Evolutionary conservation across 2,329 filamentous ascomycete genomes (phyloP).

Genomic region (Tolypocladium inflatum): DNA sequence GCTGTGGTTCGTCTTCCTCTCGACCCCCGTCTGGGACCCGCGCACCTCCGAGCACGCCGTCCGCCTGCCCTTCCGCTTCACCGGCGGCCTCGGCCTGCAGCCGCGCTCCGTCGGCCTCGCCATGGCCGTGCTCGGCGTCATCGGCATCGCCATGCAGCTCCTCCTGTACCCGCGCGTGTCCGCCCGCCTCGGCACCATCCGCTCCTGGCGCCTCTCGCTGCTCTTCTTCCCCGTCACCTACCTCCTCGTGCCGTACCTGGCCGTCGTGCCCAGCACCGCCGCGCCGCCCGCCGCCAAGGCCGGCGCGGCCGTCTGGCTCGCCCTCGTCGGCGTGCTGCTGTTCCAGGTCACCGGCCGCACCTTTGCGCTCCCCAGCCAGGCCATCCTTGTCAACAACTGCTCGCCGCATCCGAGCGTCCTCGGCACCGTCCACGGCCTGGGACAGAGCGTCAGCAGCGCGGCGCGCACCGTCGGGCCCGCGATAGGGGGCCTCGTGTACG

Average conservation of each 20-base stretch:
- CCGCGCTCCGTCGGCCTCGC: conserved; percentile 65
- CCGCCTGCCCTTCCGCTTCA: conserved; percentile 51
- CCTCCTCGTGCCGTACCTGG: conserved; percentile 58
- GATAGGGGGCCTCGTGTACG: conserved; percentile 51
- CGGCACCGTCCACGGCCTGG: conserved; percentile 39
- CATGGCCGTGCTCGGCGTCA: conserved; percentile 64
- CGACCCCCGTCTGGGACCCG: conserved; percentile 53
- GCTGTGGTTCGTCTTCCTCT: conserved; percentile 68
- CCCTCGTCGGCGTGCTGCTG: conserved; percentile 51
- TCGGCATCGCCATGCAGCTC: conserved; percentile 57
- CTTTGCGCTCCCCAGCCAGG: conserved; percentile 42
- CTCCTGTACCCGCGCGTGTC: conserved; percentile 62
- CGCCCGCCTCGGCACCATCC: conserved; percentile 55
- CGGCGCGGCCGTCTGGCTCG: conserved; percentile 52
- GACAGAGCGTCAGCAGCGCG: conserved; percentile 48
- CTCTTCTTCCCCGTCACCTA: conserved; percentile 65
- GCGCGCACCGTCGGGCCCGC: conserved; percentile 52
- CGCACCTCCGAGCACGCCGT: conserved; percentile 18
- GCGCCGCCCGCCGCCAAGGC: conserved; percentile 37
- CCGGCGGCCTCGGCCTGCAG: conserved; percentile 66
- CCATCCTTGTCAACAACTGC: conserved; percentile 38
- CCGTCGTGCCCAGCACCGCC: conserved; percentile 51
- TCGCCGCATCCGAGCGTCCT: conserved; percentile 37
- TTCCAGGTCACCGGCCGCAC: conserved; percentile 59
- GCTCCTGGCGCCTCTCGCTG: conserved; percentile 58